Percentiles rank a stretch among this genome's conserved stretches.
Conservation (phyloP, 345 rosid species). For the Cardiospermum halicacabum region DNA sequence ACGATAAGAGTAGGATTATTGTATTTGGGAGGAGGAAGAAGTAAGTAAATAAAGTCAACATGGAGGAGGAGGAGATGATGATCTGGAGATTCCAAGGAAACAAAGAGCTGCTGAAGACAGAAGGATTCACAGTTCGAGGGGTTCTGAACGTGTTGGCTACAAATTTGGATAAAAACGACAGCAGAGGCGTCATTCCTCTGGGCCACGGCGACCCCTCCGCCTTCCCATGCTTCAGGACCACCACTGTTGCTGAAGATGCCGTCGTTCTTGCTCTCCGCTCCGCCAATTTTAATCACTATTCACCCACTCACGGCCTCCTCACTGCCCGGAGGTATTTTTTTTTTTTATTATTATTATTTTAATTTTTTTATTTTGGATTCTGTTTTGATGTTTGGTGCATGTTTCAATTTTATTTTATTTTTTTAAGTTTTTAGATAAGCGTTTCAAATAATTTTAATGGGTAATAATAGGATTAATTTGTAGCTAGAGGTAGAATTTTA, state of each 20-base stretch:
- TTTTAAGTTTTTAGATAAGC: no score
- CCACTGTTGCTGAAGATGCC: constrained; percentile 51
- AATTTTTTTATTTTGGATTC: no score
- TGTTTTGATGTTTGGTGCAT: no score
- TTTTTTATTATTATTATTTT: not conserved
- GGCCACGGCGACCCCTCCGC: constrained; percentile 79
- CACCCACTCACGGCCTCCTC: constrained; percentile 42
- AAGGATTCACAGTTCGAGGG: constrained; percentile 37
- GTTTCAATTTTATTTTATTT: no score
- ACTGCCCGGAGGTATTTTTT: constrained; percentile 51
- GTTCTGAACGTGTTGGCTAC: constrained; percentile 28
- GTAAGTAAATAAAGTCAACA: no score
- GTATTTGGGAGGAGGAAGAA: no score
- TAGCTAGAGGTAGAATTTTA: no score
- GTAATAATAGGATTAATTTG: no score
- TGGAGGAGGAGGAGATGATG: no score
- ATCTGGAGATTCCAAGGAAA: constrained; percentile 32
- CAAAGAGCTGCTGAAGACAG: constrained; percentile 18
- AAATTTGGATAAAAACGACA: constrained; percentile 36
- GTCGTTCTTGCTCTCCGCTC: constrained; percentile 45
- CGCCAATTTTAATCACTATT: constrained; percentile 48
- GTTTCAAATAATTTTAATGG: no score
- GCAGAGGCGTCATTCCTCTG: constrained; percentile 38
- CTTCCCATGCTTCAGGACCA: constrained; percentile 56
- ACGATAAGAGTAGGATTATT: no score